Evolutionary conservation across 73 alveolate species (phyloP).

Genomic region (Durusdinium trenchii): DNA sequence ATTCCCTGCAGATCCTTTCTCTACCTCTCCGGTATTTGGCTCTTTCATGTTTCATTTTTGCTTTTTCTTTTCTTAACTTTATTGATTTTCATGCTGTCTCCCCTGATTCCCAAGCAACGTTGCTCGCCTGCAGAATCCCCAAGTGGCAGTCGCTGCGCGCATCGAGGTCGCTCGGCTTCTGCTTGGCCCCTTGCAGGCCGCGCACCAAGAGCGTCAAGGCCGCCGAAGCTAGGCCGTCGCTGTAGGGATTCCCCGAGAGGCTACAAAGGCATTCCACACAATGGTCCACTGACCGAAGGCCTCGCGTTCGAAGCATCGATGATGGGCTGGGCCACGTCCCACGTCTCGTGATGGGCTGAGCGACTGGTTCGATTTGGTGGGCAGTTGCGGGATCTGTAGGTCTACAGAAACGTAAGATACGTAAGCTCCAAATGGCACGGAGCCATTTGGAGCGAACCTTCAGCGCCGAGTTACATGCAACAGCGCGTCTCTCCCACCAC

Average conservation of each 20-base stretch:
- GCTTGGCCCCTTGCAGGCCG: constrained; percentile 55
- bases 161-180: neutral
- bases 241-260: constrained; percentile 56
- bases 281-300: constrained; percentile 82
- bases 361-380: no score
- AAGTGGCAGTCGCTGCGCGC: constrained; percentile 68
- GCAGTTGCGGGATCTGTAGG: no score
- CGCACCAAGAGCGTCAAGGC: constrained; percentile 62
- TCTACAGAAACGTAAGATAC: no score
- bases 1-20: no score
- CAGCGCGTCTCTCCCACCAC: no score
- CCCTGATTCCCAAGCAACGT: neutral
- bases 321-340: neutral
- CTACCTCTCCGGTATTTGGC: no score
- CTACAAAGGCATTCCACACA: constrained; percentile 75
- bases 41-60: no score
- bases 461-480: no score
- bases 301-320: neutral
- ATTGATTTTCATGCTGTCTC: neutral
- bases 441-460: no score
- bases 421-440: no score
- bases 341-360: no score
- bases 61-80: no score
- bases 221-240: constrained; percentile 62
- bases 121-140: constrained; percentile 67